Percentiles rank a stretch among this genome's conserved stretches.
phyloP scores from a whole-genome alignment of 495 filamentous ascomycete genomes.

The Symbiotaphrina buchneri region DNA sequence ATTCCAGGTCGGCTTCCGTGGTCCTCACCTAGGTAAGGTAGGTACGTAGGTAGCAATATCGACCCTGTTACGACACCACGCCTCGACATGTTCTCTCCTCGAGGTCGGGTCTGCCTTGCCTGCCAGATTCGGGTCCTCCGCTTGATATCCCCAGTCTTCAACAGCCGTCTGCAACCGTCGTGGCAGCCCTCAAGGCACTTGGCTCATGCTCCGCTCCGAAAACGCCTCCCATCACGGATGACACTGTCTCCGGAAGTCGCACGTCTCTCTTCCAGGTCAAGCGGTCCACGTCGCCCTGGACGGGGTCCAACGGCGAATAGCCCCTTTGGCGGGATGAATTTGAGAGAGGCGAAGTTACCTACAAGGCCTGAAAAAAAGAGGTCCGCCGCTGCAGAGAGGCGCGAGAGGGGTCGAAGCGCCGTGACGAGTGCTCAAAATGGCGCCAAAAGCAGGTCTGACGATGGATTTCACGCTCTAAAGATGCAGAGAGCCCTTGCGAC shows the following conservation, averaged over 20 bases:
- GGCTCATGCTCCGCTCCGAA: slow-evolving; percentile 13
- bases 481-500: slow-evolving; percentile 68
- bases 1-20: too few relatives aligned
- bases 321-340: slow-evolving; percentile 65
- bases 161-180: too few relatives aligned
- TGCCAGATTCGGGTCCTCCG: too few relatives aligned
- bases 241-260: slow-evolving; percentile 54
- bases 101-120: background rate
- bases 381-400: slow-evolving; percentile 10
- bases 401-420: slow-evolving; percentile 5
- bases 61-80: too few relatives aligned
- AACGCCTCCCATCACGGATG: slow-evolving; percentile 44
- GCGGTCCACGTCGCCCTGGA: slow-evolving; percentile 14
- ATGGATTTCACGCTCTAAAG: slow-evolving; percentile 63
- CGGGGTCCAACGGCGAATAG: slow-evolving; percentile 14
- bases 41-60: too few relatives aligned
- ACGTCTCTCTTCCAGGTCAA: slow-evolving; percentile 22
- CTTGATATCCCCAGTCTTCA: too few relatives aligned
- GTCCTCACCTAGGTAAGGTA: too few relatives aligned
- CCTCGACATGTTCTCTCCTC: background rate
- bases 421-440: slow-evolving; percentile 15
- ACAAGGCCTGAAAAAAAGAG: slow-evolving; percentile 17
- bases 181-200: slow-evolving; percentile 4
- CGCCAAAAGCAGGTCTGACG: slow-evolving; percentile 7
- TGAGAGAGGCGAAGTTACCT: slow-evolving; percentile 38